phyloP scores from a whole-genome alignment of 768 basidiomycete species.

The Macrolepiota albuminosa region DNA sequence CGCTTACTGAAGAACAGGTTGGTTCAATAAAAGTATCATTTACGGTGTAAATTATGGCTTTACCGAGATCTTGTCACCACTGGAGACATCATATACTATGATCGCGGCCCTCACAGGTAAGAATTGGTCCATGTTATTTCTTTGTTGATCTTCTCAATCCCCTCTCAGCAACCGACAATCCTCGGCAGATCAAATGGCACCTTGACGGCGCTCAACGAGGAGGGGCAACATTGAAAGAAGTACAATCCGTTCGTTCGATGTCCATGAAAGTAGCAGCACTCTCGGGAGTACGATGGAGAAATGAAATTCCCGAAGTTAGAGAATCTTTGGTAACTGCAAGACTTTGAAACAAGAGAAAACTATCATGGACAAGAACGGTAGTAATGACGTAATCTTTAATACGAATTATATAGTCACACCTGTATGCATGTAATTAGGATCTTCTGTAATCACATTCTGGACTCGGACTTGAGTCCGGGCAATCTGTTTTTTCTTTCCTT shows the following conservation, averaged over 20 bases:
- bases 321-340: neutral
- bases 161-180: constrained; percentile 43
- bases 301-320: constrained; percentile 44
- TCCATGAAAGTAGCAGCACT: constrained; percentile 45
- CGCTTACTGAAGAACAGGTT: constrained; percentile 31
- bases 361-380: neutral
- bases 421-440: neutral
- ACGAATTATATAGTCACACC: neutral
- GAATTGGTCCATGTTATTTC: neutral
- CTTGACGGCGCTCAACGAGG: constrained; percentile 48
- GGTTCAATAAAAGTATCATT: constrained; percentile 47
- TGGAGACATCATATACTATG: constrained; percentile 57
- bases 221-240: constrained; percentile 54
- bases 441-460: neutral
- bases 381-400: neutral
- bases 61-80: constrained; percentile 37
- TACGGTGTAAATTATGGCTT: constrained; percentile 56
- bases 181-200: constrained; percentile 63
- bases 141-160: neutral
- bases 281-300: constrained; percentile 49
- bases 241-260: constrained; percentile 49
- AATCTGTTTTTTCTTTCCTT: no score
- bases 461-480: no score
- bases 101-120: constrained; percentile 49
- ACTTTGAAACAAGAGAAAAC: neutral